Base-by-base conservation (phyloP, 1,284 basidiomycete species). In the Austropuccinia psidii region DNA sequence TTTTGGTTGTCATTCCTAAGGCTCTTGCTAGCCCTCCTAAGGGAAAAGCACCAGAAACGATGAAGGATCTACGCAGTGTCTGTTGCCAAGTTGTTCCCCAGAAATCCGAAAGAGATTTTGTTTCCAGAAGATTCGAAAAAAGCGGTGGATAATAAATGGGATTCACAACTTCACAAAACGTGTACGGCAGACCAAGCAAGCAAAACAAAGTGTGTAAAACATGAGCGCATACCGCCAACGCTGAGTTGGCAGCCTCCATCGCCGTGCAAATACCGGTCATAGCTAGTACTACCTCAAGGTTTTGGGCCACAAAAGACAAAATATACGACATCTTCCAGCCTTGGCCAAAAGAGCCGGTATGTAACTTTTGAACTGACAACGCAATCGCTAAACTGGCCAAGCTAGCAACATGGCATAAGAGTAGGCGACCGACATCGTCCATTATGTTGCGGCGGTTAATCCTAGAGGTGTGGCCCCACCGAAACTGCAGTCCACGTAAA, bases 31-130 rank as follows among this genome's bases (percentile, higher is more conserved):
- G 6, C 21, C 47, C 45, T 21, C 29, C 49, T 31, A 54, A n/a
- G 13, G 49, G 64, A 21, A 50, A 50, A 11, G 31, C 31, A 1
- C 64, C 64, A 15, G 39, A 31, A n/a, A 66, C 35, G 35, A 66
- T 54, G 35, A 66, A 66, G 33, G 49, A 54, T 7, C 64, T 29
- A 2, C 64, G 29, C 11, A 54, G 52, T 27, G 52, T 24, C 39
- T 66, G 64, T 31, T 66, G 64, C 64, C 64, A 66, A 2, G 33
- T 39, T 35, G 35, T 66, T 35, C 47, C 64, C 64, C 64, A 66
- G 35, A 52, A 66, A 33, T 66, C 31, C n/a, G 64, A 35, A 7
- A 66, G 17, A 21, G 64, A 66, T n/a, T 13, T 66, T 21, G 49
- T 35, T 17, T 47, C 27, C 9, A 54, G 52, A 19, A 52, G 5